These are phyloP conservation scores for Mortierella sp. DNA, from an alignment of 371 early-diverging fungal genomes.

Conservation along the genomic window DNA sequence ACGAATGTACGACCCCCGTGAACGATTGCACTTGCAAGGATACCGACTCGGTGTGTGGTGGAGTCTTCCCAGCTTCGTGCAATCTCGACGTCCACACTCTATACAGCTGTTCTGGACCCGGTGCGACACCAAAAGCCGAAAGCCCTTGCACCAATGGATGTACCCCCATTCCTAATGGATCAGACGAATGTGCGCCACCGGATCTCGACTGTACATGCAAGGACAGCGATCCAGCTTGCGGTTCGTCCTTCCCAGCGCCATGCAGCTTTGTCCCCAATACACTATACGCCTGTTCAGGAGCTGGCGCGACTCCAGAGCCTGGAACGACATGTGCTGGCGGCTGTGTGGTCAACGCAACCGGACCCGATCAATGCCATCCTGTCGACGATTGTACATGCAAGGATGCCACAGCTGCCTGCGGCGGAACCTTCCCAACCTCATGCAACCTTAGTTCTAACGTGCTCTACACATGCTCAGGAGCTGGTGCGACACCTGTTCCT, in stretches of 20 bases:
- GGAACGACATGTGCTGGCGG: neutral
- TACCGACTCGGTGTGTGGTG: constrained; percentile 5
- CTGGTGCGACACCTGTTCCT: constrained; percentile 3
- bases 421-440: constrained; percentile 4
- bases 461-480: constrained; percentile 7
- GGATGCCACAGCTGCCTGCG: constrained; percentile 6
- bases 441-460: neutral
- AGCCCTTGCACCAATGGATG: constrained; percentile 3
- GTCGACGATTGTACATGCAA: constrained; percentile 9
- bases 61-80: constrained; percentile 6
- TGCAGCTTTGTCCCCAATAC: neutral
- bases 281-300: constrained; percentile 11
- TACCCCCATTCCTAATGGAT: neutral
- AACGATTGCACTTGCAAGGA: constrained; percentile 10
- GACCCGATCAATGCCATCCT: constrained; percentile 4
- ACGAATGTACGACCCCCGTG: too few relatives aligned
- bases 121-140: neutral
- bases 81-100: constrained; percentile 3
- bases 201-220: too few relatives aligned
- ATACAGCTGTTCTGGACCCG: constrained; percentile 4
- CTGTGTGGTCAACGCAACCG: neutral
- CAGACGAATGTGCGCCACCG: constrained; percentile 2
- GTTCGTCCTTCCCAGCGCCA: too few relatives aligned
- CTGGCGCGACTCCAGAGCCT: neutral
- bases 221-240: neutral